Base-by-base conservation (phyloP, 352 stramenopile species). In the Globisporangium yorkense region DNA sequence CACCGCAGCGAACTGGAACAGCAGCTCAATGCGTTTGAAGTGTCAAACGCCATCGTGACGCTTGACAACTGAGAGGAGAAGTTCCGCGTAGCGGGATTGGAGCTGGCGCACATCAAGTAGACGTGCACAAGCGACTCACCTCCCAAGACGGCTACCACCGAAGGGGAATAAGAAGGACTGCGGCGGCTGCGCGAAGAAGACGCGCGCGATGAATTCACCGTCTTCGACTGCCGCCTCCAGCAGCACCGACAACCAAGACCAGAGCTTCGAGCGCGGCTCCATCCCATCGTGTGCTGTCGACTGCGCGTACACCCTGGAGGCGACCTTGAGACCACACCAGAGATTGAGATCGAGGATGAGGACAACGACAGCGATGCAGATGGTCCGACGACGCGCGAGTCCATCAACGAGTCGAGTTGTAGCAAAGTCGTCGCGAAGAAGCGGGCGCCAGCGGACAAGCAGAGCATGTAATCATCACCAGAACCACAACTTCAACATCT, bases 51-150 rank as follows among this genome's bases (percentile, higher is more conserved):
- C 8, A 70, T 61, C 4, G 62, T 63, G 3, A 67, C 60, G 18
- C 81, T 61, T 6, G 76, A 89, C 49, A 82, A 92, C 68, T 94
- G 0, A 27, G 82, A 94, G 50, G 75, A 91, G 41, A 84, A 85
- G 29, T 41, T 92, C 33, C 84, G 81, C 20, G 71, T 80, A 39
- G 82, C 78, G 0, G 80, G 91, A 59, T 68, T 90, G 2, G 82
- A 90, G 52, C 67, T 94, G 10, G 69, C 71, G 27, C 76, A 77
- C 10, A 67, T 72, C 0, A 80, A 92, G 43, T 80, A 78, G 20
- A 87, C 77, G 3, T 80, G 92, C 49, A 74, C 74, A 16, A 74
- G 62, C 24, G 24, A 27, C 24, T 27, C 24, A 27, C 24, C 24
- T 1, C 24, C 24, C 24, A 27, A 27, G 24, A 27, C 24, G 24